Evolutionary conservation across 2,329 filamentous ascomycete genomes (phyloP), one percentile per base, ranked within the genome.

Genomic region (Chaetomiaceae sp.): DNA sequence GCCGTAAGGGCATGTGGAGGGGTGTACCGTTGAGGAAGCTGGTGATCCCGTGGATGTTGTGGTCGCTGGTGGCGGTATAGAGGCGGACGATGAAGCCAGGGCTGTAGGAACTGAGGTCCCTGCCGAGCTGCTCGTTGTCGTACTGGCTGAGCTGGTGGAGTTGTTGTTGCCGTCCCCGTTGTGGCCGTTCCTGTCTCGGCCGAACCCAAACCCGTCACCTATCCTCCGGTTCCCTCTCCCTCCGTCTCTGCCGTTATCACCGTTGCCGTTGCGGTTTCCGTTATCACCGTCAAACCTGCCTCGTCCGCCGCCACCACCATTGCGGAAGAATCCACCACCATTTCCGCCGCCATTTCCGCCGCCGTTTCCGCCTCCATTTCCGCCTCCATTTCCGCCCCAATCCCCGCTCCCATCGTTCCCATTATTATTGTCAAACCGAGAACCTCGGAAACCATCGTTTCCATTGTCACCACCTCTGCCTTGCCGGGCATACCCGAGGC

Each of bases 201-300:
- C 29, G 15, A 32, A 30, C 29, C 29, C 29, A 12, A 12, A 30
- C 7, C 29, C 29, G 29, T 32, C 29, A n/a, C 29, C 29, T 32
- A 32, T 32, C 29, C 14, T 32, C 7, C 29, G 12, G 15, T 32
- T 14, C 15, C 29, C 29, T 32, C 29, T n/a, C 6, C 29, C 29
- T 11, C 12, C 14, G 12, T 15, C 29, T 15, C 29, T 15, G 36
- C 30, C 32, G 42, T 41, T 27, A 15, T 34, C 30, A 29, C 47
- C 45, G 30, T 44, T 47, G 30, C 34, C 42, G 38, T 49, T 47
- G 20, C 42, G 29, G 33, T 49, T 36, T n/a, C 34, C 39, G 8
- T 32, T n/a, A 8, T 34, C 45, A 5, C 17, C 17, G n/a, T 29
- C 24, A 12, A 17, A 17, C 24, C n/a, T 29, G 10, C 14, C 27